A percentile compares a stretch with the other conserved stretches of the same genome.
These are phyloP conservation scores for Apiospora saccharicola DNA, from an alignment of 2,329 filamentous ascomycete species.

Conservation along the genomic window DNA sequence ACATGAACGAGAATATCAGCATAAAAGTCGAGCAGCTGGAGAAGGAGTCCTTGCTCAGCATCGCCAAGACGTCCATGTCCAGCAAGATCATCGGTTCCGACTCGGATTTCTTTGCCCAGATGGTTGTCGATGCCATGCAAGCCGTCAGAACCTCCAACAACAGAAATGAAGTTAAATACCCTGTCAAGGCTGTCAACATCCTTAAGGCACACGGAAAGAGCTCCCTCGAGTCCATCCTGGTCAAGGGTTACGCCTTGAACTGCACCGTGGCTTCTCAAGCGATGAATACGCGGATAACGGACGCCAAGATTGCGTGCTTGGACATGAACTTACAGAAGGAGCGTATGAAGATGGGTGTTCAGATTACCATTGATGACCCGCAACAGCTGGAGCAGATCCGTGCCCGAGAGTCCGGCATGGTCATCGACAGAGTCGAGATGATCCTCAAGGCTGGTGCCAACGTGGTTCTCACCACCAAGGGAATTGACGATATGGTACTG, in stretches of 20 bases:
- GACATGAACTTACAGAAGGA: slow-evolving; percentile 99
- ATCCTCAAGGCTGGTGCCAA: slow-evolving; percentile 98
- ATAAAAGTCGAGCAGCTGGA: slow-evolving; percentile 93
- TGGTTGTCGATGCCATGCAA: slow-evolving; percentile 96
- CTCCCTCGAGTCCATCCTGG: slow-evolving; percentile 82
- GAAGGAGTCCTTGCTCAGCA: slow-evolving; percentile 88
- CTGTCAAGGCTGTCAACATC: slow-evolving; percentile 98
- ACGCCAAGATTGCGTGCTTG: slow-evolving; percentile 95
- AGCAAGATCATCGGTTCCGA: slow-evolving; percentile 98
- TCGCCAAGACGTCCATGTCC: slow-evolving; percentile 99
- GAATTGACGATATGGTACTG: slow-evolving; percentile 93
- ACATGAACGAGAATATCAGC: slow-evolving; percentile 98
- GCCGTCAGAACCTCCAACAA: slow-evolving; percentile 94
- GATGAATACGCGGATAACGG: slow-evolving; percentile 90
- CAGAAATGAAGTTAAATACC: slow-evolving; percentile 91
- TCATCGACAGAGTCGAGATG: slow-evolving; percentile 94
- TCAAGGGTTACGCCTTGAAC: slow-evolving; percentile 97
- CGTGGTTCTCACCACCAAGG: slow-evolving; percentile 96
- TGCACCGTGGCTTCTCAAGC: slow-evolving; percentile 98
- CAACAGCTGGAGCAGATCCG: slow-evolving; percentile 98
- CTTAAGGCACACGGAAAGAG: slow-evolving; percentile 98
- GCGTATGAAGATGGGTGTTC: slow-evolving; percentile 98
- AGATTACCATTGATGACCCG: slow-evolving; percentile 97
- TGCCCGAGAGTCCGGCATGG: slow-evolving; percentile 88
- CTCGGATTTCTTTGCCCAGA: slow-evolving; percentile 95